Evolutionary conservation across 2,329 filamentous ascomycete genomes (phyloP), one percentile per base, ranked within the genome.

Genomic region (Paramyrothecium sp.): DNA sequence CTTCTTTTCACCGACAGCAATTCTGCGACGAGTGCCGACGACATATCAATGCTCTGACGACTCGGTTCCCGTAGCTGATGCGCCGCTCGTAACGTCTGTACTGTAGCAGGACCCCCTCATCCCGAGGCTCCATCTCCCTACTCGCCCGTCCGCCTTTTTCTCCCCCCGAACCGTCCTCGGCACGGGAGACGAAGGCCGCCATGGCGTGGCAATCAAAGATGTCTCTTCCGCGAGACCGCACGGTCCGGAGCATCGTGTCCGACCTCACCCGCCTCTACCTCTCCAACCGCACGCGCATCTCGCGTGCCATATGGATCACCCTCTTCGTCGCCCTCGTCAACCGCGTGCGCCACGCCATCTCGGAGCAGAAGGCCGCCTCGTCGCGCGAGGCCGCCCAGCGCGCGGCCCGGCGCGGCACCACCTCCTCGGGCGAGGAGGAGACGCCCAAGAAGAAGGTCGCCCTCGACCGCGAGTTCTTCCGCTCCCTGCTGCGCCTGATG

Each of bases 361-460:
- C 90, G 58, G 93, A 97, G 72, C 95, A 98, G 73, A 97, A 96
- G 73, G 90, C 91, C 17, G 91, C 92, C 2, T 89, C 90, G 1
- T 79, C 79, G 54, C 85, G 89, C 60, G 87, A 90, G 58, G 84
- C 86, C 7, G 84, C 86, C 63, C 75, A 80, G 65, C 78, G 81
- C 61, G 71, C 72, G 33, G 72, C 75, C 33, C 75, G 73, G 67
- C 69, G 71, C 73, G 86, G 69, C 68, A 83, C 74, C 67, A 86
- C 72, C 64, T 82, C 70, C 68, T 78, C 68, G 49, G 63, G 60
- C 34, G 60, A 58, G 34, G 66, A 69, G 51, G 68, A 65, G 58
- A 76, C 73, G 56, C 80, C 78, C 61, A 84, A 84, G 68, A 92
- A 91, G 77, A 94, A 91, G 76, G 93, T 97, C 55, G 94, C 96